A percentile compares a stretch with the other conserved stretches of the same genome.
Conservation (phyloP, 2,329 filamentous ascomycete genomes). For the Fusarium sp. region DNA sequence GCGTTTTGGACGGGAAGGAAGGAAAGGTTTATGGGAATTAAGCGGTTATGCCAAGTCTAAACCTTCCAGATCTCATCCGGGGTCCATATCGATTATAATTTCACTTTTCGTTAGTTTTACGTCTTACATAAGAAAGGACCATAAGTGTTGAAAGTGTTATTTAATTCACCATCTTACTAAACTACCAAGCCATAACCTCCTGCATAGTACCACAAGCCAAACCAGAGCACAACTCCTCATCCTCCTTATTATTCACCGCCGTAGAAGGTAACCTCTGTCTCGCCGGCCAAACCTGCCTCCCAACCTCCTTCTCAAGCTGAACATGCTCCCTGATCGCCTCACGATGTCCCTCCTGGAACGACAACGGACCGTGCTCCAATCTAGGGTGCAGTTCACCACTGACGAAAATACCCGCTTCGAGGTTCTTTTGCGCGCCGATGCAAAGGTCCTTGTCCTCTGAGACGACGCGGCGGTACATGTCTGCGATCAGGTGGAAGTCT, state of each 20-base stretch:
- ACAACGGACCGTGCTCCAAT: constrained; percentile 32
- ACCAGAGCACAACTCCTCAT: constrained; percentile 23
- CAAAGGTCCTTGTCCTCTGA: constrained; percentile 35
- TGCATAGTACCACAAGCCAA: constrained; percentile 23
- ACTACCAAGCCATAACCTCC: constrained; percentile 30
- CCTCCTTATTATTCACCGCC: constrained; percentile 14
- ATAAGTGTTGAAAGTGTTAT: too few relatives aligned
- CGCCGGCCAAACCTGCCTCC: constrained; percentile 26
- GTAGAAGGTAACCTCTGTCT: constrained; percentile 16
- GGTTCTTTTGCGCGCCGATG: constrained; percentile 21
- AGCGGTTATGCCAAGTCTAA: neutral
- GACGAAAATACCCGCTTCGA: constrained; percentile 27
- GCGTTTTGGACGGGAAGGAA: constrained; percentile 5
- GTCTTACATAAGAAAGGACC: too few relatives aligned
- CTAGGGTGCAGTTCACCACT: constrained; percentile 34
- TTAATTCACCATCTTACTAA: neutral
- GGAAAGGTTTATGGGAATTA: neutral
- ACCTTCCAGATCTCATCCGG: too few relatives aligned
- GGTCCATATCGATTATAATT: too few relatives aligned
- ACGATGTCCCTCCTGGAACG: constrained; percentile 32
- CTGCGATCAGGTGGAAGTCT: constrained; percentile 15
- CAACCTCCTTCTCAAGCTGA: constrained; percentile 22
- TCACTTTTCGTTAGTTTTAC: too few relatives aligned
- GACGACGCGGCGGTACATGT: constrained; percentile 28
- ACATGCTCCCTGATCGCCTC: constrained; percentile 30